phyloP scores from a whole-genome alignment of 139 green algal genomes.

The Haematococcus lacustris region DNA sequence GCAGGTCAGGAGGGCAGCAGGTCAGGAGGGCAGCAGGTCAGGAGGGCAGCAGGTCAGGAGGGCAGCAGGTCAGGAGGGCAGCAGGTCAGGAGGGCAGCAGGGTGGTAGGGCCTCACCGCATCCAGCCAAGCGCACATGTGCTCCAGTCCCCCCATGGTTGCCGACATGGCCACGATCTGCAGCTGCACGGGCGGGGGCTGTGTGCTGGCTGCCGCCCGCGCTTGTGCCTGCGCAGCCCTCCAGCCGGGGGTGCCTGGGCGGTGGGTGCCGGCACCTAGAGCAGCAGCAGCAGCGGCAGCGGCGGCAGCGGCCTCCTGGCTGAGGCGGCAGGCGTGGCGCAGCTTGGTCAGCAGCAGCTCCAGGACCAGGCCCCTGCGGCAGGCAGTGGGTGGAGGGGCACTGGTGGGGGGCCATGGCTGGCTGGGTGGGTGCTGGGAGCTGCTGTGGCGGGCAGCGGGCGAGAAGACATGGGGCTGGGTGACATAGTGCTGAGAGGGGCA shows the following conservation, averaged over 20 bases:
- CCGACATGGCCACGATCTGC: constrained; percentile 89
- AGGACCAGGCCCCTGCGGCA: constrained; percentile 61
- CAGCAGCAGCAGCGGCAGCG: too few species aligned
- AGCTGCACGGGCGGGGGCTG: constrained; percentile 14
- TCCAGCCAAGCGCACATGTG: constrained; percentile 76
- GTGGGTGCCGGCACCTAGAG: background rate
- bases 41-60: too few species aligned
- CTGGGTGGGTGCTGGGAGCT: too few species aligned
- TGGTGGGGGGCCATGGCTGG: background rate
- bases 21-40: too few species aligned
- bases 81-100: too few species aligned
- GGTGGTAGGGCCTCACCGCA: constrained; percentile 22
- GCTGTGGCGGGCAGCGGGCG: too few species aligned
- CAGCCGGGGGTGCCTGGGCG: background rate
- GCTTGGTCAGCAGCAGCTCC: constrained; percentile 90
- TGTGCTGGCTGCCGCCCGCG: background rate
- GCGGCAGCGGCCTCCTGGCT: background rate
- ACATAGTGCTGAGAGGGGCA: background rate
- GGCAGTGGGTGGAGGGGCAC: background rate
- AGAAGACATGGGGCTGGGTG: background rate
- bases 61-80: too few species aligned
- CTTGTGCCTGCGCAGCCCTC: background rate
- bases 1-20: too few species aligned
- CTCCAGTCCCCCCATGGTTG: constrained; percentile 79
- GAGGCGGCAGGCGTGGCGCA: constrained; percentile 29